A percentile compares a stretch with the other conserved stretches of the same genome.
phyloP scores from a whole-genome alignment of 2,329 filamentous ascomycete genomes.

The Tolypocladium endophyticum region DNA sequence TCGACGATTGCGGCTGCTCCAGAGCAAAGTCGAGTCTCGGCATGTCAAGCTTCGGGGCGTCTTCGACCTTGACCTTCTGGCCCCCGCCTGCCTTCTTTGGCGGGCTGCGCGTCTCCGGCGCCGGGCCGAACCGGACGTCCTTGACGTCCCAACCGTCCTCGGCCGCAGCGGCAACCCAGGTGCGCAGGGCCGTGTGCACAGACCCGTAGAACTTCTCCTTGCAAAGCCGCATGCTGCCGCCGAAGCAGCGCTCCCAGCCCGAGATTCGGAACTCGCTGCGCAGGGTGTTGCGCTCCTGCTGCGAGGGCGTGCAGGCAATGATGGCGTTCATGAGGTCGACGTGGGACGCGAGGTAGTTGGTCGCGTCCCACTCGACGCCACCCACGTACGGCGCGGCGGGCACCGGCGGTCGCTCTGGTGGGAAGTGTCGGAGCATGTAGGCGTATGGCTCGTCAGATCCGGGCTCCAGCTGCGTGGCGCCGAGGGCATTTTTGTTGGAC shows the following conservation, averaged over 20 bases:
- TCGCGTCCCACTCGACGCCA: conserved; percentile 97
- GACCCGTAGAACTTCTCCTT: conserved; percentile 96
- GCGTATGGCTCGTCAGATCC: conserved; percentile 32
- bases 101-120: conserved; percentile 18
- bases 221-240: conserved; percentile 73
- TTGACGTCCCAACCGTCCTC: conserved; percentile 83
- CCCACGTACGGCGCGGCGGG: conserved; percentile 93
- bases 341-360: conserved; percentile 88
- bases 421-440: conserved; percentile 67
- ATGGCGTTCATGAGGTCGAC: conserved; percentile 89
- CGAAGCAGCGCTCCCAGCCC: conserved; percentile 86
- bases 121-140: conserved; percentile 66
- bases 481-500: conserved; percentile 8
- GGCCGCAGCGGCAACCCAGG: conserved; percentile 78
- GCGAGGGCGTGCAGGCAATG: conserved; percentile 65
- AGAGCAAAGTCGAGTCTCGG: conserved; percentile 42
- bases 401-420: conserved; percentile 76
- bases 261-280: conserved; percentile 71
- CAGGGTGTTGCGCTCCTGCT: conserved; percentile 61
- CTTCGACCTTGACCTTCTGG: conserved; percentile 37
- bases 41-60: conserved; percentile 52
- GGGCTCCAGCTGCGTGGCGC: background rate
- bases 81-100: conserved; percentile 21
- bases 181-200: conserved; percentile 79
- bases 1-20: conserved; percentile 18